Base-by-base conservation (phyloP, 2,329 filamentous ascomycete genomes). In the Aureobasidium sp. region DNA sequence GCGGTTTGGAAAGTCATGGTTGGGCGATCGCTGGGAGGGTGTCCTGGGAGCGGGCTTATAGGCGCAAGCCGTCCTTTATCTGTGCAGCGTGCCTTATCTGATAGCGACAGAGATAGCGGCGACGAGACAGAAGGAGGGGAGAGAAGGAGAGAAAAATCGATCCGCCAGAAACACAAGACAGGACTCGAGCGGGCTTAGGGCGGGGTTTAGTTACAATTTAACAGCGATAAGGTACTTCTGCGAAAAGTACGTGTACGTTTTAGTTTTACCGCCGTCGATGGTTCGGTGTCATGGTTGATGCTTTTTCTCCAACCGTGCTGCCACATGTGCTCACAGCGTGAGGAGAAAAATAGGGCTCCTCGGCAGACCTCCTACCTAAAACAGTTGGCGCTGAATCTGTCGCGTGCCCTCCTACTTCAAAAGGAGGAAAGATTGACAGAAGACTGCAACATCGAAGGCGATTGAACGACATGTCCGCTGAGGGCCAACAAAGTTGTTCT, bases 21-120 rank as follows among this genome's bases (percentile, higher is more conserved):
- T 48, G 45, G 55, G 27, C 22, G 42, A n/a, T 47, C 1, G 42
- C 20, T 47, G 14, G 12, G 14, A 39, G 8, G 34, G 5, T 12
- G 53, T 39, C 41, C 55, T n/a, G 42, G 11, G 27, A 45, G 39
- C 15, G 41, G 51, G 51, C 31, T 12, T 31, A 12, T 27, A 39
- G 55, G 55, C 41, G 55, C 41, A n/a, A 48, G 41, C 55, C 55
- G 41, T 58, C 41, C 42, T 48, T 58, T 58, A 58, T 58, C 55
- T 58, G 29, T 37, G 31, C 55, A 39, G 42, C 55, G 37, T 29
- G 29, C 55, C 55, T 58, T 58, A 58, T 58, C 55, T 58, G 55
- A 58, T 58, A 58, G 41, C 31, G 55, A 42, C 41, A 47, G 55
- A 58, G 55, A 58, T 58, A 48, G 55, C 55, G 55, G 29, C 31